Evolutionary conservation across 345 rosid species (phyloP).

Genomic region (Mangifera indica): DNA sequence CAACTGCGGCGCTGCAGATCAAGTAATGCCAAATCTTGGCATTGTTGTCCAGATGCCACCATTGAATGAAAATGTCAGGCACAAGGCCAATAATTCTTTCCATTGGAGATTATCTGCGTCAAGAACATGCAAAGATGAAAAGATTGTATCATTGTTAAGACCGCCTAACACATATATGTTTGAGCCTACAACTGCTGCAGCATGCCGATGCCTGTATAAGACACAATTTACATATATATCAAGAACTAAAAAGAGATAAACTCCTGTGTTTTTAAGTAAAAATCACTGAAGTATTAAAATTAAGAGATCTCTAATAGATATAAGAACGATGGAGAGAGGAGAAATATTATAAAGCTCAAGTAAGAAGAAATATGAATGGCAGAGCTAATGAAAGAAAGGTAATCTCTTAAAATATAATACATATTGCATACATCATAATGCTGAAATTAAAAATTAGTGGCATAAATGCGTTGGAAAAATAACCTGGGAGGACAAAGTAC

Average conservation of each 20-base stretch:
- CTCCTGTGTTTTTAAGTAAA: background rate
- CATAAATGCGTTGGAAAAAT: constrained; percentile 16
- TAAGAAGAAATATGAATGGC: background rate
- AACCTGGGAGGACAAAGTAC: constrained; percentile 70
- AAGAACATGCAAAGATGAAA: constrained; percentile 57
- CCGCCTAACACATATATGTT: constrained; percentile 80
- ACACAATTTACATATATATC: too few species aligned
- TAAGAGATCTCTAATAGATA: constrained; percentile 11
- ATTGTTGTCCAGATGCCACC: constrained; percentile 66
- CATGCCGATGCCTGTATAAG: too few species aligned
- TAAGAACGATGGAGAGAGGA: background rate
- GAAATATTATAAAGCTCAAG: background rate
- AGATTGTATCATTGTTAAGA: constrained; percentile 49
- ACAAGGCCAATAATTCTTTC: too few species aligned
- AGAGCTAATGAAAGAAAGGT: background rate
- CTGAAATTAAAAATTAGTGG: background rate
- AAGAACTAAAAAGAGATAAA: background rate
- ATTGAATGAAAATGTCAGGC: constrained; percentile 87
- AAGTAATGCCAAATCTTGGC: constrained; percentile 68
- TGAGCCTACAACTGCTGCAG: constrained; percentile 71
- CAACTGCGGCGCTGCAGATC: constrained; percentile 54
- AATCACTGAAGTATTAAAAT: background rate
- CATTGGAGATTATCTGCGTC: constrained; percentile 53
- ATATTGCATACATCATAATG: background rate
- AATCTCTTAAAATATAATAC: background rate